Conservation (phyloP, 2,329 filamentous ascomycete species). For the Fusarium bactridioides region DNA sequence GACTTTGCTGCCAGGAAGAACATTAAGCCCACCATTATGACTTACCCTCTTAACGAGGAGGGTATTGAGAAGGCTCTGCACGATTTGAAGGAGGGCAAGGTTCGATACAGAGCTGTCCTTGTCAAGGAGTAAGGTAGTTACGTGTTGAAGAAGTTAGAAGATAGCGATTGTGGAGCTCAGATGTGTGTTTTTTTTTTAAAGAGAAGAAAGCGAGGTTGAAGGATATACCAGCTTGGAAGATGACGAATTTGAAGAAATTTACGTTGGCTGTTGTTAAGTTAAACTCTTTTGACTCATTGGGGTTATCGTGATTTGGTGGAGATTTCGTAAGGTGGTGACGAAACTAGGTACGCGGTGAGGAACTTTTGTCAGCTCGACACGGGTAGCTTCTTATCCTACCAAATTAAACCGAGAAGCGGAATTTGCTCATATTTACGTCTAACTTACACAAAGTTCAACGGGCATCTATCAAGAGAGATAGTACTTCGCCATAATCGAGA, state of each 20-base stretch:
- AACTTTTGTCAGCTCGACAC: background rate
- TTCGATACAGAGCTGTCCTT: conserved; percentile 43
- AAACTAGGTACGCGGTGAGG: background rate
- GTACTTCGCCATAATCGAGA: background rate
- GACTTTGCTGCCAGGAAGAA: conserved; percentile 41
- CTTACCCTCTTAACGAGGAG: conserved; percentile 41
- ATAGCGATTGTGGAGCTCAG: background rate
- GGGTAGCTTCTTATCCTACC: background rate
- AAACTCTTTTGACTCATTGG: background rate
- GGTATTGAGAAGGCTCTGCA: conserved; percentile 48
- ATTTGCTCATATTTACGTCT: background rate
- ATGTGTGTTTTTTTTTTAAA: background rate
- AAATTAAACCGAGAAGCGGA: background rate
- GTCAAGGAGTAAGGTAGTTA: conserved; percentile 26
- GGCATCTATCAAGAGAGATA: background rate
- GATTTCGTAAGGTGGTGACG: background rate
- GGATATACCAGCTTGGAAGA: background rate
- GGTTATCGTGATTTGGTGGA: background rate
- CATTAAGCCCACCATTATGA: conserved; percentile 41
- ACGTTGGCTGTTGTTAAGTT: background rate
- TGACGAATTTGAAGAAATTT: background rate
- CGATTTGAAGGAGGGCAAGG: conserved; percentile 45
- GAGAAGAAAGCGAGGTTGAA: background rate
- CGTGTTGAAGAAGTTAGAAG: background rate
- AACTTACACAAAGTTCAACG: background rate